A percentile compares a stretch with the other conserved stretches of the same genome.
Conservation (phyloP, 2,329 filamentous ascomycete genomes). For the Aspergillus nomiae region DNA sequence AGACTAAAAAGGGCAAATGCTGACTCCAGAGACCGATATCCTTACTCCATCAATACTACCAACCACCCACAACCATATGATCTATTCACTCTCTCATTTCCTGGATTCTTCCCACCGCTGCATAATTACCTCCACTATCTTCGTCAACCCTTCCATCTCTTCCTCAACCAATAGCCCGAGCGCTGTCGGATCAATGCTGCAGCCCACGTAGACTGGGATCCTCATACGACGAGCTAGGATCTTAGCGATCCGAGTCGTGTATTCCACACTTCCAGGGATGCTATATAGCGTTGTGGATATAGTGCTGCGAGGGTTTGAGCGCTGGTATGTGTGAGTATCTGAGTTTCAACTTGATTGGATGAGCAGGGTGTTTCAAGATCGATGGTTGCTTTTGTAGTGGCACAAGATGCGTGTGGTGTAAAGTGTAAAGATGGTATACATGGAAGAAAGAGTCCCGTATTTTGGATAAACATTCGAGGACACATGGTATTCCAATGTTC, state of each 20-base stretch:
- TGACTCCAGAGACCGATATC: neutral
- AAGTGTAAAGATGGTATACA: neutral
- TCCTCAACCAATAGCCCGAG: conserved; percentile 84
- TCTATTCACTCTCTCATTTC: neutral
- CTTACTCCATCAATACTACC: conserved; percentile 3
- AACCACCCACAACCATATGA: neutral
- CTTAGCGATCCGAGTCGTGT: conserved; percentile 81
- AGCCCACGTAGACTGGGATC: conserved; percentile 85
- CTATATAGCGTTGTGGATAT: conserved; percentile 75
- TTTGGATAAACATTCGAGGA: neutral
- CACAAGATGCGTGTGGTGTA: neutral
- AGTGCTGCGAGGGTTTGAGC: conserved; percentile 54
- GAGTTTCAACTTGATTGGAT: neutral
- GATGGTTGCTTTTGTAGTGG: neutral
- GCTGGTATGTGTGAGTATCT: conserved; percentile 30
- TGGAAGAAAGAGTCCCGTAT: neutral
- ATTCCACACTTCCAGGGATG: conserved; percentile 76
- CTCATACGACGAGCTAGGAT: conserved; percentile 72
- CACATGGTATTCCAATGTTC: neutral
- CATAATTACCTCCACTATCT: conserved; percentile 70
- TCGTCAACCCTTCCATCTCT: conserved; percentile 85
- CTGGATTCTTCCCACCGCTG: conserved; percentile 43
- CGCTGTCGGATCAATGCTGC: conserved; percentile 75
- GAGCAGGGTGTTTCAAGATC: neutral
- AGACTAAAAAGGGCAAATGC: neutral